Base-by-base conservation (phyloP, 345 rosid species). In the Eucalyptus leucophloia region DNA sequence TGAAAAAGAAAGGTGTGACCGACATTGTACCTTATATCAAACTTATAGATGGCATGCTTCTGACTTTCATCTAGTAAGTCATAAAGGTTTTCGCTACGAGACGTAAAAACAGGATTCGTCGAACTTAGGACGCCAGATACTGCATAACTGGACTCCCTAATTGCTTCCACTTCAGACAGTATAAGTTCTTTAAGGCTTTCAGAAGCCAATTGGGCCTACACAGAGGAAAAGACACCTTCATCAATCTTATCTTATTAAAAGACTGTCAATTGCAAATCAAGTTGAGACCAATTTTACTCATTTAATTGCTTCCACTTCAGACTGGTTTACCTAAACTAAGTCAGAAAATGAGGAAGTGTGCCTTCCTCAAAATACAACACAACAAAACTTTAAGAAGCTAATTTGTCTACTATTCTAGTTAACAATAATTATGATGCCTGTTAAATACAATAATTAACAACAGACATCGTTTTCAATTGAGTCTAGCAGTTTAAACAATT, bases 81-180 rank as follows among this genome's bases (percentile, higher is more conserved):
- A 90, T 92, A 94, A 80, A 98, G 98, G 92, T 90, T 92, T 90
- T 92, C 95, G 18, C 95, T 93, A 87, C 95, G 93, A 19, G 97
- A 94, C 77, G 98, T 93, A 65, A 91, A 90, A 88, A 90, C 87
- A 86, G 90, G 92, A 90, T 95, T 91, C 21, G 97, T 92, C 85
- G 98, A 96, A 91, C 92, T 93, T 92, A 98, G 88, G 86, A 97
- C 92, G 86, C 97, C 94, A 49, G 95, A 94, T 91, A 96, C 97
- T n/a, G 95, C 90, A 89, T 95, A 92, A 86, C 93, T 88, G 62
- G 88, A 90, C 88, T 94, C 94, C 7, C 91, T 90, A 54, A 92
- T 90, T 21, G 90, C 93, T 91, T 65, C 91, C 90, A 92, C 92
- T 90, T 97, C 98, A 82, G 93, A 90, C 32, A 65, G 93, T 60